Evolutionary conservation across 2,329 filamentous ascomycete species (phyloP), one percentile per base, ranked within the genome.

Genomic region (Penicillium sp.): DNA sequence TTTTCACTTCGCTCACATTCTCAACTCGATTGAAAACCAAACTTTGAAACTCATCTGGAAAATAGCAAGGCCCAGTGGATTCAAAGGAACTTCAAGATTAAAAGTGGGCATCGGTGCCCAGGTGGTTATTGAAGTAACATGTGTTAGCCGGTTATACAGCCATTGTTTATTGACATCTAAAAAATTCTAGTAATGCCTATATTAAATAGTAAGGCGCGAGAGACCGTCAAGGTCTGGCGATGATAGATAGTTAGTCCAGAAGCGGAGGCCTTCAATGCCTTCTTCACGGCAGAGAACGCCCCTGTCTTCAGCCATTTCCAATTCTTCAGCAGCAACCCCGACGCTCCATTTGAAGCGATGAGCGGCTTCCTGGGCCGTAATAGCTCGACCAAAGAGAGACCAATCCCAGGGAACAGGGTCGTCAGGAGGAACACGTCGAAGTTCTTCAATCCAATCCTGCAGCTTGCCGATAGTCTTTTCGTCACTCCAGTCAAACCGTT

Each of bases 291-390:
- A 97, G 18, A 99, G 72, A 3, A 86, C 85, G 0, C 94, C 94
- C 52, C 83, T 85, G 71, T 97, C 93, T 72, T 99, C 94, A 0
- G 92, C 92, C 93, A 99, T 97, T 70, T 97, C 90, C 11, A 99
- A 80, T 75, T 99, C 94, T 71, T 97, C 94, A 55, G 88, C 89
- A 1, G 94, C 94, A 21, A 99, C 93, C 8, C 94, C 94, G 7
- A 99, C 88, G 70, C 94, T 97, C 94, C 94, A 99, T 5, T 92
- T 90, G 73, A 99, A 99, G 46, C 85, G 81, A 72, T 95, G 90
- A 0, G 94, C 94, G 0, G 86, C 85, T 67, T 97, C 92, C 68
- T 94, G 90, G 1, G 92, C 91, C 13, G 92, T 97, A 27, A 97
- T 87, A 9, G 94, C 92, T 52, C 87, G 83, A 0, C 94, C 92